phyloP scores from a whole-genome alignment of 2,329 filamentous ascomycete species.

The Sodiomyces alkalinus region DNA sequence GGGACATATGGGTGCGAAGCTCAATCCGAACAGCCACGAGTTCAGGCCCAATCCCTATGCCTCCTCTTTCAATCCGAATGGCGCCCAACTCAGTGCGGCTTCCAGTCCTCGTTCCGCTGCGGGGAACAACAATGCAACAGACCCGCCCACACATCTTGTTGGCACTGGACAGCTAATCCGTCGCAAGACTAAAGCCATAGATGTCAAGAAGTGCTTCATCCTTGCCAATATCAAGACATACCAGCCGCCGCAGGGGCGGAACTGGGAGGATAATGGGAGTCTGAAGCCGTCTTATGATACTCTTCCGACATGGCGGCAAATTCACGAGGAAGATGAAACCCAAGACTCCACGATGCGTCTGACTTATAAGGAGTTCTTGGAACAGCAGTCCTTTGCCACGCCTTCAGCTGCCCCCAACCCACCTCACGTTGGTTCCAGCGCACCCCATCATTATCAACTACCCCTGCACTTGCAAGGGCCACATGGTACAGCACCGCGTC shows the following conservation, averaged over 20 bases:
- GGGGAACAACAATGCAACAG: slow-evolving; percentile 31
- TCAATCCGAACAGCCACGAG: slow-evolving; percentile 56
- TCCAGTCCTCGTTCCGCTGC: slow-evolving; percentile 55
- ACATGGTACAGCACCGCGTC: slow-evolving; percentile 50
- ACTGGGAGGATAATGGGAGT: slow-evolving; percentile 66
- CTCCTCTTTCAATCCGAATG: slow-evolving; percentile 61
- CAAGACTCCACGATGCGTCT: slow-evolving; percentile 44
- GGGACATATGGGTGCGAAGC: slow-evolving; percentile 35
- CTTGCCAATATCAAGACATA: slow-evolving; percentile 38
- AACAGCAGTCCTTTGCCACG: slow-evolving; percentile 42
- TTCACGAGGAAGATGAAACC: slow-evolving; percentile 56
- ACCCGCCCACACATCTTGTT: slow-evolving; percentile 9
- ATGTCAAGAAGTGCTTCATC: slow-evolving; percentile 52
- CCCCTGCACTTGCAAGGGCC: slow-evolving; percentile 69
- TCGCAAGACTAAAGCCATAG: slow-evolving; percentile 57
- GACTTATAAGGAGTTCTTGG: slow-evolving; percentile 69
- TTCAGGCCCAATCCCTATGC: slow-evolving; percentile 80
- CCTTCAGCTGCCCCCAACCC: slow-evolving; percentile 52
- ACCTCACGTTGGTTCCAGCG: slow-evolving; percentile 52
- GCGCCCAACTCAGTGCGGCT: slow-evolving; percentile 43
- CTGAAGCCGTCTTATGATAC: slow-evolving; percentile 76
- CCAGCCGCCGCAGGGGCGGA: slow-evolving; percentile 34
- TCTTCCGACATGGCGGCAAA: slow-evolving; percentile 65
- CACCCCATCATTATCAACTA: slow-evolving; percentile 71
- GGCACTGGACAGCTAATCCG: slow-evolving; percentile 39